Evolutionary conservation across 345 rosid species (phyloP), one percentile per base, ranked within the genome.

Genomic region (Chamaenerion angustifolium): DNA sequence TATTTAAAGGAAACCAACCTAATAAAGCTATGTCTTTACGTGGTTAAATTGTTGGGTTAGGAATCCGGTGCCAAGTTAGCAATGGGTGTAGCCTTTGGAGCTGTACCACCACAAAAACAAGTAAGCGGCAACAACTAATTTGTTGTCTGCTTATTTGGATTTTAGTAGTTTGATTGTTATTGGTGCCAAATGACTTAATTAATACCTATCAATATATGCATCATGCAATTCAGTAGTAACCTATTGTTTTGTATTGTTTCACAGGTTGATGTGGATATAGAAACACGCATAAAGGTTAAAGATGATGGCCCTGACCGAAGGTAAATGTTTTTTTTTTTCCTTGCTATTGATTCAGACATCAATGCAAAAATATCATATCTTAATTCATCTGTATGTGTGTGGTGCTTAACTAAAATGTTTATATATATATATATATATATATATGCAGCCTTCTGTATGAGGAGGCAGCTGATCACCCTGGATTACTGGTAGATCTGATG

Each of bases 61-160:
- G 98, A 92, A 72, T 86, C 98, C 58, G 87, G 98, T 67, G 98
- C n/a, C n/a, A n/a, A n/a, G n/a, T n/a, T n/a, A n/a, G n/a, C n/a
- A n/a, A n/a, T n/a, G n/a, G n/a, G n/a, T 55, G 77, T 56, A 48
- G 95, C 96, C 63, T 92, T 92, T 40, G 98, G 98, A 53, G 78
- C 76, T 54, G 76, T 68, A 56, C 93, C 93, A 23, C 98, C 96
- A 35, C 58, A 70, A 57, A 57, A 77, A 58, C 64, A 52, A 94
- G 98, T 76, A 21, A 46, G 56, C 27, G 5, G 5, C 27, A 60
- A 23, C 55, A 57, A 40, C 58, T 25, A 37, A 45, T 15, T 46
- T 37, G 16, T 40, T 55, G 23, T 47, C 56, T 55, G 49, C 52
- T 48, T 46, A 45, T 46, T 35, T 37, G 2, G 27, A 5, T 23